phyloP scores from a whole-genome alignment of 768 basidiomycete species.

The Boletus reticuloceps region DNA sequence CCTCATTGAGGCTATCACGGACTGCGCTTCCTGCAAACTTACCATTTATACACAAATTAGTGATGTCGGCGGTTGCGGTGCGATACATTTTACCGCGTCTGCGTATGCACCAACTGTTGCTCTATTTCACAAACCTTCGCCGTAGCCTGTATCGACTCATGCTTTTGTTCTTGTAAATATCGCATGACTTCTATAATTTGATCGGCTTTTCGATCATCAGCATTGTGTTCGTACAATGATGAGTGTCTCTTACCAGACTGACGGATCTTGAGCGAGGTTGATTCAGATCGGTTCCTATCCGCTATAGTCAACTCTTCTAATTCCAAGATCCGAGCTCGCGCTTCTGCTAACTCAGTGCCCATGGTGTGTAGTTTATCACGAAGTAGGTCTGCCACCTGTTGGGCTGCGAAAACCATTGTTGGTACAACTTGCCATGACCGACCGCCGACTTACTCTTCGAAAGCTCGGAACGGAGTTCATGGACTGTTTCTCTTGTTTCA shows the following conservation, averaged over 20 bases:
- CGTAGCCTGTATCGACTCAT: slow-evolving; percentile 25
- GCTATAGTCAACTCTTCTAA: slow-evolving; percentile 29
- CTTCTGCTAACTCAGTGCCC: slow-evolving; percentile 42
- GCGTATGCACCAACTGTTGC: slow-evolving; percentile 22
- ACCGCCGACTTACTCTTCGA: slow-evolving; percentile 28
- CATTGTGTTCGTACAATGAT: not conserved
- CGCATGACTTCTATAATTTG: slow-evolving; percentile 22
- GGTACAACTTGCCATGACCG: not conserved
- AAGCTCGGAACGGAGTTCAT: slow-evolving; percentile 37
- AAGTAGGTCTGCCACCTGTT: slow-evolving; percentile 48
- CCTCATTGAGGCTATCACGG: slow-evolving; percentile 26
- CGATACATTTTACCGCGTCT: slow-evolving; percentile 17
- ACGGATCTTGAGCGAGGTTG: slow-evolving; percentile 19
- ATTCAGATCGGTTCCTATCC: slow-evolving; percentile 24
- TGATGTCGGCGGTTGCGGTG: not conserved
- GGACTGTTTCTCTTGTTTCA: slow-evolving; percentile 28
- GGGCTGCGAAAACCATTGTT: slow-evolving; percentile 32
- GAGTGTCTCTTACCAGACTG: slow-evolving; percentile 23
- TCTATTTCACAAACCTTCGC: slow-evolving; percentile 25
- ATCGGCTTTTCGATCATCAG: slow-evolving; percentile 21
- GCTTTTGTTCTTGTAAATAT: slow-evolving; percentile 28
- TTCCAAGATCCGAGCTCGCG: slow-evolving; percentile 37
- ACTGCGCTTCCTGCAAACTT: slow-evolving; percentile 29
- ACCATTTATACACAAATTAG: slow-evolving; percentile 9
- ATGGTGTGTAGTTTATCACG: slow-evolving; percentile 44